A percentile compares a stretch with the other conserved stretches of the same genome.
Conservation (phyloP, 306 rosid species). For the Casuarina glauca region DNA sequence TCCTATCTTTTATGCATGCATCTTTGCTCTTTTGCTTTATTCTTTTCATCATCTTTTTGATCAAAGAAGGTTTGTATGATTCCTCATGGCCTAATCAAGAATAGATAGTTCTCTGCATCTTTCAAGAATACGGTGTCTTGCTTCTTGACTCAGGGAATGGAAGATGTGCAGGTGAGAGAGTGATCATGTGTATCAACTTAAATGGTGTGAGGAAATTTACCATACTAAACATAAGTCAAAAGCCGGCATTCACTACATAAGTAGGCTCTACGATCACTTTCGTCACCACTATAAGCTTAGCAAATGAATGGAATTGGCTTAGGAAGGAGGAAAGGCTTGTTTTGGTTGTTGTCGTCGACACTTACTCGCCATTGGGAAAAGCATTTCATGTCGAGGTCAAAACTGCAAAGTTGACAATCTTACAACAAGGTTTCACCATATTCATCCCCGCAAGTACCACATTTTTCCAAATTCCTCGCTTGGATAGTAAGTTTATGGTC, state of each 20-base stretch:
- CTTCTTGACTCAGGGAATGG: too few species aligned
- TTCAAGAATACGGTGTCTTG: background rate
- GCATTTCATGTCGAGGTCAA: background rate
- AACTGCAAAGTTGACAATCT: background rate
- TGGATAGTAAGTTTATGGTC: too few species aligned
- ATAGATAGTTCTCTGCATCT: too few species aligned
- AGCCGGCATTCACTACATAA: background rate
- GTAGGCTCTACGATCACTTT: fast-evolving
- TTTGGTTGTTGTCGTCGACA: background rate
- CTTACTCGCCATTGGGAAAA: background rate
- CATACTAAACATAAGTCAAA: background rate
- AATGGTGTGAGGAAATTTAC: too few species aligned
- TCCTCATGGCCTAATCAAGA: too few species aligned
- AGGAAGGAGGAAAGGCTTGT: background rate
- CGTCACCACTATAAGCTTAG: background rate
- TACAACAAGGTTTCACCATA: too few species aligned
- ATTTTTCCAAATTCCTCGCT: too few species aligned
- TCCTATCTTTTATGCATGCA: too few species aligned
- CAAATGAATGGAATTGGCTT: background rate
- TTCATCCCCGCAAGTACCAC: too few species aligned
- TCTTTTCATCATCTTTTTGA: too few species aligned
- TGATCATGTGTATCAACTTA: background rate
- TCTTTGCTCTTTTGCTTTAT: too few species aligned
- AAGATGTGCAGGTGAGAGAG: background rate
- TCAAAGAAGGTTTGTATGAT: too few species aligned